A percentile compares a stretch with the other conserved stretches of the same genome.
phyloP scores from a whole-genome alignment of 768 basidiomycete species.

The Naganishia randhawae region DNA sequence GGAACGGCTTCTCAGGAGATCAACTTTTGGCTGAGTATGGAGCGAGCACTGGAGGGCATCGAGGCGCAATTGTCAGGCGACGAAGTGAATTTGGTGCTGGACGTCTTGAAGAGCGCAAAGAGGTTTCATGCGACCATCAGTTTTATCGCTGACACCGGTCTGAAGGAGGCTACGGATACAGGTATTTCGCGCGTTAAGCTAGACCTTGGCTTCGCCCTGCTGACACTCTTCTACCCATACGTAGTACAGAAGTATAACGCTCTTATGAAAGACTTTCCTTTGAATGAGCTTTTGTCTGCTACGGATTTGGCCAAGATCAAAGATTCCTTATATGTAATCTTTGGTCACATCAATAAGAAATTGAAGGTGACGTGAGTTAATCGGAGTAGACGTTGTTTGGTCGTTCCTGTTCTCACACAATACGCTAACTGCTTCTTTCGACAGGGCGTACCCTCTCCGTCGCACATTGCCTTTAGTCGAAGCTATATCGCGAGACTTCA shows the following conservation, averaged over 20 bases:
- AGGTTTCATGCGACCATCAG: slow-evolving; percentile 95
- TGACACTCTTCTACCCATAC: slow-evolving; percentile 1
- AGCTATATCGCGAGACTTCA: slow-evolving; percentile 96
- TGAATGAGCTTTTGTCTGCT: slow-evolving; percentile 92
- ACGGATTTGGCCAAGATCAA: slow-evolving; percentile 94
- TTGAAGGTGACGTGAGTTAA: slow-evolving; percentile 69
- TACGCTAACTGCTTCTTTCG: not conserved
- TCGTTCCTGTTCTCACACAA: not conserved
- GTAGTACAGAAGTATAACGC: slow-evolving; percentile 96
- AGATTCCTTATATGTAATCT: slow-evolving; percentile 79
- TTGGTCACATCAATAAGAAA: slow-evolving; percentile 90
- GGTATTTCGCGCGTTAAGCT: slow-evolving; percentile 55
- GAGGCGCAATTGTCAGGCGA: slow-evolving; percentile 87
- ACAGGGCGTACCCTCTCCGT: slow-evolving; percentile 82
- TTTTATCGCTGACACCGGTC: slow-evolving; percentile 94
- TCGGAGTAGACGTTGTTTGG: not conserved
- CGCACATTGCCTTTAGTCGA: slow-evolving; percentile 94
- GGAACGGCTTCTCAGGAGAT: slow-evolving; percentile 98
- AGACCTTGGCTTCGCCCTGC: not conserved
- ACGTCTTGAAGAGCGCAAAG: slow-evolving; percentile 89
- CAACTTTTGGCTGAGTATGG: slow-evolving; percentile 96
- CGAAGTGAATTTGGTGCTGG: slow-evolving; percentile 66
- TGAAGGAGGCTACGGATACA: slow-evolving; percentile 86
- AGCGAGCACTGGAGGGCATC: slow-evolving; percentile 86
- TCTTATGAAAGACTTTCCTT: slow-evolving; percentile 97